These are phyloP conservation scores for Beauveria bassiana DNA, from an alignment of 2,329 filamentous ascomycete genomes.

Conservation along the genomic window DNA sequence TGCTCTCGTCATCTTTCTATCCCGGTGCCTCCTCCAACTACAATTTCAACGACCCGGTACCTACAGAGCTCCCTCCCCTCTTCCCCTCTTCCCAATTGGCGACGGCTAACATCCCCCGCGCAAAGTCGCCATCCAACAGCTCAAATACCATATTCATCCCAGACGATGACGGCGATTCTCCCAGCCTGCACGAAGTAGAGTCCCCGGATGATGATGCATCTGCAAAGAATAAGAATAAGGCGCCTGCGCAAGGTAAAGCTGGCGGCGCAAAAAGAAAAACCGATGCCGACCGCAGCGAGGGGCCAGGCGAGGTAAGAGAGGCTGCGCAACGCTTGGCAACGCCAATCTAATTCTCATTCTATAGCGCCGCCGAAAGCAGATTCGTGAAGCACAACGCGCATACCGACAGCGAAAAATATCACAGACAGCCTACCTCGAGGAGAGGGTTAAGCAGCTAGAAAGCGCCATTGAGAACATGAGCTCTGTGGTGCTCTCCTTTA, in stretches of 20 bases:
- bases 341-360: no score
- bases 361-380: slow-evolving; percentile 69
- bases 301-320: slow-evolving; percentile 1
- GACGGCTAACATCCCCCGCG: neutral
- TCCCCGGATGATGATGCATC: neutral
- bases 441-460: slow-evolving; percentile 55
- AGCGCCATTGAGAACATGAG: slow-evolving; percentile 64
- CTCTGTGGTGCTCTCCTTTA: slow-evolving; percentile 15
- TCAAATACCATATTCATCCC: neutral
- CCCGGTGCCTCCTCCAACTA: neutral
- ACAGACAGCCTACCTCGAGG: slow-evolving; percentile 61
- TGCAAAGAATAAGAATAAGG: neutral
- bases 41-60: neutral
- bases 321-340: neutral
- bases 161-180: neutral
- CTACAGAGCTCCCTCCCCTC: neutral
- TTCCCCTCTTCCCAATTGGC: neutral
- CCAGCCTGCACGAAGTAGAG: neutral
- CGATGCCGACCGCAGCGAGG: neutral
- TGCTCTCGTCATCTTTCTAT: slow-evolving; percentile 6
- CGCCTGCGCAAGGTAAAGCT: neutral
- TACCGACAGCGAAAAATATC: slow-evolving; percentile 74
- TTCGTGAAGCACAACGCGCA: slow-evolving; percentile 70
- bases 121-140: neutral
- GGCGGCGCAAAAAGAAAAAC: neutral